Base-by-base conservation (phyloP, 169 alveolate species). In the Plasmodium reichenowi region DNA sequence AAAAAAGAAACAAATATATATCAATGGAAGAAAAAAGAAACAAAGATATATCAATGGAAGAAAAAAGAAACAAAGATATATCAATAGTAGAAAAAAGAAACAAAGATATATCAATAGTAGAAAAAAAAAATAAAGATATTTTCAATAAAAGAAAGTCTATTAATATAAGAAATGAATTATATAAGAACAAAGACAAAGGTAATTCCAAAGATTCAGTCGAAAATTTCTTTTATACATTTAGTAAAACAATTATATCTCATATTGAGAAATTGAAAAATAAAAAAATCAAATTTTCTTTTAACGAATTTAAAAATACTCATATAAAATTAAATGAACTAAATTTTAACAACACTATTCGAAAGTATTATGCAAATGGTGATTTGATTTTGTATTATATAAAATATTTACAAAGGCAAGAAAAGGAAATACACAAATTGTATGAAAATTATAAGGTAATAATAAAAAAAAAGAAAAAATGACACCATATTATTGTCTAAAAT, bases 331-430 rank as follows among this genome's bases (percentile, higher is more conserved):
- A 62, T 12, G 47, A 5, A 2, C n/a, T 52, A 3, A 64, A 74
- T 29, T 52, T 74, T 15, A 76, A 76, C 15, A 76, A 76, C 54
- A 64, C 66, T 7, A 62, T 63, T 63, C 7, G 9, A 3, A 76
- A 76, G 56, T 76, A 76, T 76, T 45, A 76, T 58, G 9, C 68
- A 29, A 76, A 68, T 38, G 68, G 62, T 15, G 54, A 64, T 20
- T 29, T 76, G 52, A 13, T 76, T 15, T 20, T 64, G 22, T 76
- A 76, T 26, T 76, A 76, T 38, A 50, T 76, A 9, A 67, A 68
- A 7, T 64, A 63, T 64, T 26, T 66, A 3, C 78, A 64, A 20
- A 67, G 56, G 17, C 68, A 76, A 32, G 54, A 64, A 22, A 48
- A 12, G 54, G 78, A 64, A 63, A 47, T 38, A 3, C 38, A 76